Evolutionary conservation across 805 yeast genomes (phyloP), one percentile per base, ranked within the genome.

Genomic region (Candida coquimbonensis): DNA sequence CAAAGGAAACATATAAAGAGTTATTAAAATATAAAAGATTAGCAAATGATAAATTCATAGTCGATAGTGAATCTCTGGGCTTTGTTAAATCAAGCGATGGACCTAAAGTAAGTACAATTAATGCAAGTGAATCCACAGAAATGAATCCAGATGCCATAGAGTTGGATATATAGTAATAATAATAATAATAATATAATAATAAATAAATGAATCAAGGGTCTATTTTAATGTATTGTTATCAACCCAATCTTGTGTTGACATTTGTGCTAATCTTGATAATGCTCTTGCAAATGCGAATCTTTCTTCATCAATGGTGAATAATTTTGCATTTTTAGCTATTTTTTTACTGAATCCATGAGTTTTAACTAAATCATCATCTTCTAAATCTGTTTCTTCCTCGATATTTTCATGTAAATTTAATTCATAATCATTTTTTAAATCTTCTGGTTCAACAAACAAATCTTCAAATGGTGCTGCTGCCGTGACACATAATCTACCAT

Each of bases 231-330:
- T 50, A 38, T 54, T 56, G 32, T 50, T 59, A 46, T 83, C 88
- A 7, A 87, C 81, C 99, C 99, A 91, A 43, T 85, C 95, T 25
- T 81, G 82, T 6, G 96, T 84, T 53, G 95, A 83, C 97, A 91
- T 91, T 55, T 91, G 98, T 38, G 90, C 77, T 53, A 93, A 72
- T 61, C 99, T 79, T 55, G 93, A 83, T 48, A 91, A 70, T 0
- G 98, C 97, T 60, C 99, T 77, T 0, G 96, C 96, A 71, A 91
- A 91, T 19, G 99, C 99, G 69, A 91, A 93, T 63, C 83, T 78
- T 67, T 91, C 99, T 64, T 91, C 99, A 64, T 89, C 98, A 36
- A 93, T 75, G 7, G 86, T 87, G 68, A 93, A 91, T 77, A 86
- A 77, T 34, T 53, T 79, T 1, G 89, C 85, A 59, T 80, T 78